Evolutionary conservation across 2,329 filamentous ascomycete genomes (phyloP), one percentile per base, ranked within the genome.

Genomic region (Neurospora sp.): DNA sequence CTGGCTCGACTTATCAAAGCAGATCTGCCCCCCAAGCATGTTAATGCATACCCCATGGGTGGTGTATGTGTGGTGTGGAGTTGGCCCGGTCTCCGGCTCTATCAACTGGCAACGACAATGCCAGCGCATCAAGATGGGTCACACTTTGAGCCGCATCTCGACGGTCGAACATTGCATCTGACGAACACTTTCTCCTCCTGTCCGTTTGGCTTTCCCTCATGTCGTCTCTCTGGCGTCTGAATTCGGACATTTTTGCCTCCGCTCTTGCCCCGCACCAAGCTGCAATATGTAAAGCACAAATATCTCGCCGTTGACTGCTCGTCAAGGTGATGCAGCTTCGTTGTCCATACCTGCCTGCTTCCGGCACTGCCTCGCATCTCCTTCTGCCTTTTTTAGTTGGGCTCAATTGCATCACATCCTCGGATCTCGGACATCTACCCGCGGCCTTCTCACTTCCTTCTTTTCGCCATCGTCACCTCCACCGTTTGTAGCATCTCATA

Each of bases 101-200:
- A 88, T 89, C 86, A 89, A 94, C 90, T 95, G 92, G 92, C 87
- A 87, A 88, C 85, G 86, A 90, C 85, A 85, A 89, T 90, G 92
- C 92, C 93, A 96, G 86, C 92, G 91, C 93, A 96, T 93, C 92
- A 92, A 84, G 83, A 88, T 87, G 86, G 87, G 87, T 88, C 87
- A 86, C 86, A 87, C 86, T 85, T 81, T 85, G 84, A 88, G 87
- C 87, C 87, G 87, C 87, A 89, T 87, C 82, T 83, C 81, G 80
- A 72, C 74, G 73, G 72, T 75, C 71, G 72, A 62, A 85, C 85
- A 83, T 87, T 62, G 86, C 85, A 84, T 87, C 83, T 86, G 80
- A 78, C 81, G 81, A 84, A 83, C 81, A 83, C 77, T 75, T 79
- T 79, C 8, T 62, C 78, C 78, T 80, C 79, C 78, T 80, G 77